Conservation (phyloP, 2,329 filamentous ascomycete genomes). For the Thelonectria olida region DNA sequence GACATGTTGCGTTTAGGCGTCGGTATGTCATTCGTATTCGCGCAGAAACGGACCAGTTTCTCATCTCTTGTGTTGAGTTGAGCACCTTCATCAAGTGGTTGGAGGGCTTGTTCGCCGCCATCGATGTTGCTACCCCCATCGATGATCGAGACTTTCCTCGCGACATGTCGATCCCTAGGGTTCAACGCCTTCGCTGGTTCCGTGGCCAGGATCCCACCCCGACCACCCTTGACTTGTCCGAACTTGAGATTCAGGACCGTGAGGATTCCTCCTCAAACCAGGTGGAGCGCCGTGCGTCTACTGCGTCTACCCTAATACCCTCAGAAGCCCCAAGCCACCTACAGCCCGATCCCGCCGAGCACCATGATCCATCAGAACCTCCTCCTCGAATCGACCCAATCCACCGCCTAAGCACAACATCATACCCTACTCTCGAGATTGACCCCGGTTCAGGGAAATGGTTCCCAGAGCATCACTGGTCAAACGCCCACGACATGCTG, state of each 20-base stretch:
- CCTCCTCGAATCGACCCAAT: slow-evolving; percentile 44
- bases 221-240: slow-evolving; percentile 38
- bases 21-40: slow-evolving; percentile 76
- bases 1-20: slow-evolving; percentile 49
- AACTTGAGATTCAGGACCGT: slow-evolving; percentile 31
- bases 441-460: slow-evolving; percentile 64
- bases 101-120: slow-evolving; percentile 74
- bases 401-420: slow-evolving; percentile 55
- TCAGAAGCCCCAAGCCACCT: slow-evolving; percentile 35
- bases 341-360: slow-evolving; percentile 30
- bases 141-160: slow-evolving; percentile 74
- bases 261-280: slow-evolving; percentile 34
- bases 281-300: slow-evolving; percentile 28
- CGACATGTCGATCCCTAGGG: slow-evolving; percentile 69
- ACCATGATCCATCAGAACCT: slow-evolving; percentile 27
- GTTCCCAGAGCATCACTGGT: slow-evolving; percentile 65
- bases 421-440: slow-evolving; percentile 55
- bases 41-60: slow-evolving; percentile 77
- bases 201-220: slow-evolving; percentile 49
- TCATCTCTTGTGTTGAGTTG: slow-evolving; percentile 72
- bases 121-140: slow-evolving; percentile 75
- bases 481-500: slow-evolving; percentile 63
- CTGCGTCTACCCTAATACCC: slow-evolving; percentile 18
- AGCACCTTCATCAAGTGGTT: slow-evolving; percentile 75
- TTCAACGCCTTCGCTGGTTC: slow-evolving; percentile 62